Conservation (phyloP, 129 eudicot species). For the Chrysanthemum lavandulifolium region DNA sequence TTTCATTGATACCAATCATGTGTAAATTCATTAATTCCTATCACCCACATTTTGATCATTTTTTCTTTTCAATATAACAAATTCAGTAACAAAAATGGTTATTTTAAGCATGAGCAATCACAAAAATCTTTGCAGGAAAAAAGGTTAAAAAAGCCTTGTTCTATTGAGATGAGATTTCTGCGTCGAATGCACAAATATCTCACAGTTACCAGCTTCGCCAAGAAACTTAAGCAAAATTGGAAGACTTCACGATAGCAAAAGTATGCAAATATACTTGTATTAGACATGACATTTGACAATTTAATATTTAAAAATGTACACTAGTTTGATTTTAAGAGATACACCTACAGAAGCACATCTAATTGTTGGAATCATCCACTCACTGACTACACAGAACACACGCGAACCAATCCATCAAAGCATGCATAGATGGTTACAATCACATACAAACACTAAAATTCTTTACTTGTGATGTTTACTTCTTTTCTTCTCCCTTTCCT, state of each 20-base stretch:
- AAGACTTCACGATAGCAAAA: background rate
- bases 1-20: too few species aligned
- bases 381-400: background rate
- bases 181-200: too few species aligned
- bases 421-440: background rate
- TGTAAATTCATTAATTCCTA: too few species aligned
- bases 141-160: too few species aligned
- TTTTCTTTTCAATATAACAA: too few species aligned
- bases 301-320: slow-evolving; percentile 7
- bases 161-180: too few species aligned
- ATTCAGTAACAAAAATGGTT: too few species aligned
- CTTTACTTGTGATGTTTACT: slow-evolving; percentile 44
- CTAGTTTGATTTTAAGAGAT: background rate
- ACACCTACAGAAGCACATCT: background rate
- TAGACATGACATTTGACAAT: background rate
- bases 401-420: background rate
- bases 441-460: background rate
- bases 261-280: background rate
- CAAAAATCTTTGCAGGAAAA: too few species aligned
- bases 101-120: too few species aligned
- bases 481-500: slow-evolving; percentile 66
- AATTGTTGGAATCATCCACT: background rate
- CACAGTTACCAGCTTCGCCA: too few species aligned
- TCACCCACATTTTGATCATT: too few species aligned
- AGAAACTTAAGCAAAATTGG: too few species aligned